Conservation (phyloP, 495 filamentous ascomycete species). For the Bacidia gigantensis region DNA sequence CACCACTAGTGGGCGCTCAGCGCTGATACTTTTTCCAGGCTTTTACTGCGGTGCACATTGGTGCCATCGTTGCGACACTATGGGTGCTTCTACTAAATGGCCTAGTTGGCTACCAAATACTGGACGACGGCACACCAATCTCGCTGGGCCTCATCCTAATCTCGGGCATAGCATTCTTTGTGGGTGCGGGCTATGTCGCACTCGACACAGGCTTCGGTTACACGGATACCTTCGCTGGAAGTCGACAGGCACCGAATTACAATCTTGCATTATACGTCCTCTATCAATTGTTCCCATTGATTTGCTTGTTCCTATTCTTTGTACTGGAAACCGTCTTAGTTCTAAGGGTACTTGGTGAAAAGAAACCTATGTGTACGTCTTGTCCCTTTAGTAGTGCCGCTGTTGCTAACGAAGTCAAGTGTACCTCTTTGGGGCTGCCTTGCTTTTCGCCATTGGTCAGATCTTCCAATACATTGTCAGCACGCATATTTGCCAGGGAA, state of each 20-base stretch:
- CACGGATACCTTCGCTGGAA: conserved; percentile 60
- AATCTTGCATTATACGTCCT: conserved; percentile 84
- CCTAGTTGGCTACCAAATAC: conserved; percentile 78
- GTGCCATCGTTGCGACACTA: conserved; percentile 68
- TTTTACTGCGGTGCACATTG: conserved; percentile 88
- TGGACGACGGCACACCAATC: conserved; percentile 83
- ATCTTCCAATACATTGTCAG: conserved; percentile 94
- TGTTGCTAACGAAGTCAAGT: conserved; percentile 34
- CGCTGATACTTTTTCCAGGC: conserved; percentile 38
- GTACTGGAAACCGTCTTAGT: conserved; percentile 72
- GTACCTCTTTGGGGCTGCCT: conserved; percentile 55
- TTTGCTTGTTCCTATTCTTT: conserved; percentile 79
- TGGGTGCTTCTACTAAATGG: conserved; percentile 93
- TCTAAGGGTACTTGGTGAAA: conserved; percentile 69
- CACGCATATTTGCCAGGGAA: conserved; percentile 72
- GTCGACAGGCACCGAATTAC: conserved; percentile 38
- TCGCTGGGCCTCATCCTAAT: conserved; percentile 61
- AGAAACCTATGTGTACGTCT: conserved; percentile 65
- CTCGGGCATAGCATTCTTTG: conserved; percentile 59
- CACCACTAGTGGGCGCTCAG: neutral
- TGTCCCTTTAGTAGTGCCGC: neutral
- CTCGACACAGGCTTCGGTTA: conserved; percentile 84
- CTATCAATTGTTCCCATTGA: conserved; percentile 78
- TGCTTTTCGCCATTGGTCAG: conserved; percentile 84
- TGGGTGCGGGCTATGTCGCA: conserved; percentile 90